These are phyloP conservation scores for Eimeria necatrix DNA, from an alignment of 169 alveolate species.

Conservation along the genomic window DNA sequence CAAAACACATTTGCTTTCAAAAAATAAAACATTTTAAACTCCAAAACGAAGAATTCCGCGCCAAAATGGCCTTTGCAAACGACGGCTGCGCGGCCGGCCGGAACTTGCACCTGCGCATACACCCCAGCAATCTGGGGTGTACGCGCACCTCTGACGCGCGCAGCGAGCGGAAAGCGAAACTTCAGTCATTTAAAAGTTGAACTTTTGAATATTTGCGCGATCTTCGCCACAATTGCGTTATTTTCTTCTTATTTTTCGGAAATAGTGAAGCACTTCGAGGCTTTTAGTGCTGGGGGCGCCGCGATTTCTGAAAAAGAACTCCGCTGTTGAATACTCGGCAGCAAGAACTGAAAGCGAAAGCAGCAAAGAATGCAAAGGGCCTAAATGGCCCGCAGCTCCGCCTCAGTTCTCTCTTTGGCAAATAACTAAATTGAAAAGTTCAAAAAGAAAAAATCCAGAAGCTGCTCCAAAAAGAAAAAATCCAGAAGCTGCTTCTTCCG, in stretches of 20 bases:
- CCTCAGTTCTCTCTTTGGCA: too few relatives aligned
- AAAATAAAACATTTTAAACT: not conserved
- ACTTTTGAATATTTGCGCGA: not conserved
- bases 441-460: too few relatives aligned
- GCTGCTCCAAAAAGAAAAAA: too few relatives aligned
- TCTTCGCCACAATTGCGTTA: not conserved
- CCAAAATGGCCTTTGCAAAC: not conserved
- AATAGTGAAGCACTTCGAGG: not conserved
- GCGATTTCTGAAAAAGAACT: too few relatives aligned
- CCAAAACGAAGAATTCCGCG: not conserved
- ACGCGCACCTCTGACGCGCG: not conserved
- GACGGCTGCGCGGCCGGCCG: too few relatives aligned
- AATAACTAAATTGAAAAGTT: too few relatives aligned
- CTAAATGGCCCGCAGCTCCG: too few relatives aligned
- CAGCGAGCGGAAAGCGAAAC: not conserved
- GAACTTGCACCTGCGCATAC: not conserved
- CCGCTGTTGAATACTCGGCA: too few relatives aligned
- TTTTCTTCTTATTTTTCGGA: not conserved
- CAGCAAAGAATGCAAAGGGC: too few relatives aligned
- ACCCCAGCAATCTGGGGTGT: not conserved
- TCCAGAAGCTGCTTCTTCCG: too few relatives aligned
- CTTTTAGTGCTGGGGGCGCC: too few relatives aligned
- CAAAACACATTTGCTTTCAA: not conserved
- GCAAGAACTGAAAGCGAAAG: too few relatives aligned
- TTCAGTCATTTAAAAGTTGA: not conserved